Evolutionary conservation across 1,139 yeast genomes (phyloP).

Genomic region (Magnusiomyces magnusii): DNA sequence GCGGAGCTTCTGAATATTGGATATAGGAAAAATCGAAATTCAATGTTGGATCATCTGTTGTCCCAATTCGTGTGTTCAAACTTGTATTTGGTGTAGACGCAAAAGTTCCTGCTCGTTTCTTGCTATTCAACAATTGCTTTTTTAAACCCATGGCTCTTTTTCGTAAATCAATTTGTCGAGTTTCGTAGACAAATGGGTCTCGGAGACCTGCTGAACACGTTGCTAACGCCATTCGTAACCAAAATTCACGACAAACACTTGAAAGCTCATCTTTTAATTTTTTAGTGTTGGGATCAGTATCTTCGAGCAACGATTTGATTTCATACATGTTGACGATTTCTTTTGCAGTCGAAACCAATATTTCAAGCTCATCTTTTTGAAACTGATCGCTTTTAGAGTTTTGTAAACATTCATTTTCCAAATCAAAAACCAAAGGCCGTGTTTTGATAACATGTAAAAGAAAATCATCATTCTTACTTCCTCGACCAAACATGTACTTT

Average conservation of each 20-base stretch:
- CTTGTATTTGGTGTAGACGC: not conserved
- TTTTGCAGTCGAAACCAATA: not conserved
- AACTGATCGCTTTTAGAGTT: not conserved
- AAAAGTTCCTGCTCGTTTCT: not conserved
- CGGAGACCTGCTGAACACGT: slow-evolving; percentile 25
- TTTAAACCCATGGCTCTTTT: slow-evolving; percentile 16
- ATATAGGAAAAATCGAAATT: not conserved
- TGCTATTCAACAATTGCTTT: slow-evolving; percentile 12
- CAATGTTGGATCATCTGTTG: not conserved
- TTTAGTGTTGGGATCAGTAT: not conserved
- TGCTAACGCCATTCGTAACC: slow-evolving; percentile 14
- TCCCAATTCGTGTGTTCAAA: not conserved
- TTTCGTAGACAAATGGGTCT: slow-evolving; percentile 18
- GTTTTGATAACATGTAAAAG: not conserved
- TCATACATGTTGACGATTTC: not conserved
- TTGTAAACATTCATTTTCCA: not conserved
- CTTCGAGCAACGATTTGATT: not conserved
- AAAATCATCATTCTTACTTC: not conserved
- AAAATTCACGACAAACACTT: not conserved
- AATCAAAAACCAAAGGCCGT: not conserved
- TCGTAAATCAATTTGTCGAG: slow-evolving; percentile 21
- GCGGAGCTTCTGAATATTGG: not conserved
- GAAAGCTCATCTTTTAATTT: not conserved
- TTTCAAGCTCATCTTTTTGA: not conserved
- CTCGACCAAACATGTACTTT: slow-evolving; percentile 9